Base-by-base conservation (phyloP, 2,329 filamentous ascomycete genomes). In the Nannizzia gypsea region DNA sequence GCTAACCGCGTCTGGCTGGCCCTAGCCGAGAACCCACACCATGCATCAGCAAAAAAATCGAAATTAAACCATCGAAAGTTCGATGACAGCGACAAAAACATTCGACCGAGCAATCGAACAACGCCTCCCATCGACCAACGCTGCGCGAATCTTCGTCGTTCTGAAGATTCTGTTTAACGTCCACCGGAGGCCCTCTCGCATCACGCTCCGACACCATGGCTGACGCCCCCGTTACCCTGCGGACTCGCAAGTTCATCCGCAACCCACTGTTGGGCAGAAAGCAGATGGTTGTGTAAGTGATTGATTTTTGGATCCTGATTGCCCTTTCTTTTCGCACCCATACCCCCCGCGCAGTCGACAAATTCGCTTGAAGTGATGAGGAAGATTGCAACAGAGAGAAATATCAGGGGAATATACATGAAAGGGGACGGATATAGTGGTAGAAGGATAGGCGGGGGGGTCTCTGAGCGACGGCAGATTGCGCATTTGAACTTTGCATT, bases 181-280 rank as follows among this genome's bases (percentile, higher is more conserved):
- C 57, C 38, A 56, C 59, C 61, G 64, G 61, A 62, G 59, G 66
- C 60, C 72, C 66, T 34, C 24, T 61, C 63, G 62, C 64, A 64
- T 64, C 66, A 64, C 68, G 61, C 67, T 78, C 74, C 79, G 80
- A 80, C 82, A 95, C 80, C 79, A 96, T 96, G 92, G 88, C 91
- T 81, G 86, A 89, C 77, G 79, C 74, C 71, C 74, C 86, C 76
- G 86, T 90, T 77, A 90, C 87, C 74, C 81, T 91, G 81, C 86
- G 93, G 83, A 99, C 93, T 81, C 92, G 93, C 89, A 97, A 97
- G 85, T 99, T 99, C 89, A 95, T 97, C 82, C 90, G 91, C 83
- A 99, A 99, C 87, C 89, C 93, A 79, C 90, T 99, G 76, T 87
- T 99, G 77, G 90, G 88, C 78, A 89, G 92, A 79, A 96, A 95